Evolutionary conservation across 352 stramenopile genomes (phyloP), one percentile per base, ranked within the genome.

Genomic region (Phytophthora colocasiae): DNA sequence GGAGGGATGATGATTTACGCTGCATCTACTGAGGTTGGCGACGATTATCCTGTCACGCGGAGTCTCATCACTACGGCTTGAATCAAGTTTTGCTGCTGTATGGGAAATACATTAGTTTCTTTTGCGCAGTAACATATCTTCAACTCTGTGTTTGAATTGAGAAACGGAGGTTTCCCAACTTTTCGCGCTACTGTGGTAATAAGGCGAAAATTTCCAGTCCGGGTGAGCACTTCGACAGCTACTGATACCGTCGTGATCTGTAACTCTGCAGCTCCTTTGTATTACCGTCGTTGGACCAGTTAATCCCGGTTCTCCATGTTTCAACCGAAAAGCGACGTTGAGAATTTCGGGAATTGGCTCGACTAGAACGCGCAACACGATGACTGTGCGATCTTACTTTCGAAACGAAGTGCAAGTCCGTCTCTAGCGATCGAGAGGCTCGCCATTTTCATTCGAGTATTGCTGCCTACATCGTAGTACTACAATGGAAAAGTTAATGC

Each of bases 1-100:
- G 81, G 80, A 6, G 85, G 85, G 1, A 92, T 94, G 79, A 92
- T 91, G 80, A 73, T 94, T 39, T 94, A 89, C 55, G 73, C 84
- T 2, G 83, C 80, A 7, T 92, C 83, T 2, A 59, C 72, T 11
- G 86, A 94, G 51, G 77, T 79, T 2, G 31, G 12, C 1, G 69
- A 90, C 17, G 55, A 85, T 51, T 92, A 85, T 32, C 56, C 73
- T 0, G 69, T 80, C 34, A 92, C 81, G 1, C 58, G 77, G 1
- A 90, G 79, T 55, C 71, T 92, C 15, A 29, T 90, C 12, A 69
- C 36, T 9, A 43, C 51, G 19, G 36, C 36, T 12, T 69, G 44
- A 57, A 2, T 6, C 22, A 22, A 50, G 1, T 58, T 11, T 34
- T 34, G 31, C 31, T 4, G 40, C 19, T 10, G 8, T 41, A n/a